These are phyloP conservation scores for Spinacia oleracea DNA, from an alignment of 179 eudicot genomes.

Conservation along the genomic window DNA sequence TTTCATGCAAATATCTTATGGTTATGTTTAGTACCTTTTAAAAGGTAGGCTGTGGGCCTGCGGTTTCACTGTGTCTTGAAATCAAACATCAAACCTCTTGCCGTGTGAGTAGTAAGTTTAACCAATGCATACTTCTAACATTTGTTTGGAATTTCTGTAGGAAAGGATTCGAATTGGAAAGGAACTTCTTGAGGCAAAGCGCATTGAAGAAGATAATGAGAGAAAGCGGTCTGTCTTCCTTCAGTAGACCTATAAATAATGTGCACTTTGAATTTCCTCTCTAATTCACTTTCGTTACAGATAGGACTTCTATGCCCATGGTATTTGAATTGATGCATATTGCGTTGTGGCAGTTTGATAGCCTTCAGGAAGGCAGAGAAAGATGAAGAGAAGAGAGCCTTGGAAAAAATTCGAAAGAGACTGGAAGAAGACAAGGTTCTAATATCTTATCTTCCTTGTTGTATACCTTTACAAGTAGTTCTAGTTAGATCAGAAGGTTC, in stretches of 20 bases:
- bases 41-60: neutral
- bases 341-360: constrained; percentile 52
- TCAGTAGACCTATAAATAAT: constrained; percentile 1
- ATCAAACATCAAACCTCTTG: neutral
- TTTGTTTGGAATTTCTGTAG: constrained; percentile 40
- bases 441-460: constrained; percentile 14
- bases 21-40: too few relatives aligned
- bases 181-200: constrained; percentile 98
- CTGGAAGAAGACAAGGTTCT: constrained; percentile 95
- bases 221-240: constrained; percentile 79
- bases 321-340: constrained; percentile 11
- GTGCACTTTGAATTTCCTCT: constrained; percentile 19
- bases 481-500: neutral
- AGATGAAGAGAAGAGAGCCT: constrained; percentile 94
- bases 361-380: constrained; percentile 96
- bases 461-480: neutral
- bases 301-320: neutral
- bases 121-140: neutral
- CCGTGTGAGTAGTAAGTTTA: neutral
- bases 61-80: neutral
- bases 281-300: neutral
- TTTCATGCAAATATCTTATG: neutral
- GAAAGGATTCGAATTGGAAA: constrained; percentile 94
- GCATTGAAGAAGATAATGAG: constrained; percentile 96
- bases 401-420: constrained; percentile 81